Percentiles rank a stretch among this genome's conserved stretches.
phyloP scores from a whole-genome alignment of 768 basidiomycete species.

The Phylloporus scabripes region DNA sequence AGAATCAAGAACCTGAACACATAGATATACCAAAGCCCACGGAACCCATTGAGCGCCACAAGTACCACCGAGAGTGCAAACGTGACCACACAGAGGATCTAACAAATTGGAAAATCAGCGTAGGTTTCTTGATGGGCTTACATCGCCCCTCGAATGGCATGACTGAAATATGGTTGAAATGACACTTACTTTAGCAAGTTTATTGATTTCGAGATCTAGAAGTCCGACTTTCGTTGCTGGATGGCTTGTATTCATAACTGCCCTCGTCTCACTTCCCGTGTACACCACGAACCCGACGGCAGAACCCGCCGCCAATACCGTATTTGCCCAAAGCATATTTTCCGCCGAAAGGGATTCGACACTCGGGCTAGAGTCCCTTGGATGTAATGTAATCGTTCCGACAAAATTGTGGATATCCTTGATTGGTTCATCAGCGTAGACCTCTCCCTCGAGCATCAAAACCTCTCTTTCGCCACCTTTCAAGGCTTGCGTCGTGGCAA shows the following conservation, averaged over 20 bases:
- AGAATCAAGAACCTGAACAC: conserved; percentile 95
- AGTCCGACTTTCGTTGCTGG: conserved; percentile 92
- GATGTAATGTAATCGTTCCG: conserved; percentile 81
- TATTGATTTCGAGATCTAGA: conserved; percentile 91
- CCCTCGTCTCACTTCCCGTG: conserved; percentile 91
- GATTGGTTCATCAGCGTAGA: conserved; percentile 93
- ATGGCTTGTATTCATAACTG: conserved; percentile 98
- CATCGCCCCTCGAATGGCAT: not conserved
- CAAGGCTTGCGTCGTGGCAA: conserved; percentile 30
- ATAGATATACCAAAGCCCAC: conserved; percentile 94
- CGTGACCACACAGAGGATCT: conserved; percentile 94
- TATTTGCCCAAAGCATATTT: conserved; percentile 96
- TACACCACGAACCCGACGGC: conserved; percentile 92
- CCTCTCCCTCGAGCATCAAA: conserved; percentile 70
- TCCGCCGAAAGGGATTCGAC: conserved; percentile 90
- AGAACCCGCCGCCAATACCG: conserved; percentile 91
- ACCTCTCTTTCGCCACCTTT: conserved; percentile 42
- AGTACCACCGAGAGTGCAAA: conserved; percentile 87
- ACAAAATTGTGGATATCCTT: conserved; percentile 97
- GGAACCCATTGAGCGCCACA: conserved; percentile 93
- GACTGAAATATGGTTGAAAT: not conserved
- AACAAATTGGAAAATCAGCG: not conserved
- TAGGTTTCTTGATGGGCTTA: not conserved
- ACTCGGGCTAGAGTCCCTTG: conserved; percentile 34
- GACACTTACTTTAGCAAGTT: conserved; percentile 76